Evolutionary conservation across 176 grass and related monocot genomes (phyloP), one percentile per base, ranked within the genome.

Genomic region (Rhynchospora tenuis): DNA sequence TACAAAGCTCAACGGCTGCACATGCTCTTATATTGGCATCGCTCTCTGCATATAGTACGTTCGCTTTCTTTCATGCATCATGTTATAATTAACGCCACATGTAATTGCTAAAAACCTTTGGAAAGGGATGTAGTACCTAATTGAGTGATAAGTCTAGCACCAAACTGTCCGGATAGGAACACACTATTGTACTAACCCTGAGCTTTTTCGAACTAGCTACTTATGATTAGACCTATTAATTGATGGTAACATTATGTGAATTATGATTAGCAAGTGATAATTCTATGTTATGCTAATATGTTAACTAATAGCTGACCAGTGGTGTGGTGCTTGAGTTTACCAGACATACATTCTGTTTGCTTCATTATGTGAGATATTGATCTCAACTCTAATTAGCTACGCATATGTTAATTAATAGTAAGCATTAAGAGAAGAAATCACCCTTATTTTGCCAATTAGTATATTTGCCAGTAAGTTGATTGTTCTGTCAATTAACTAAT

Each of bases 51-150:
- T 12, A 50, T 54, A 65, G 60, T 44, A 82, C 46, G 54, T 80
- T 31, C 16, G 33, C 59, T 63, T 61, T 63, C 11, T 81, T 68
- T 51, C 57, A 65, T 82, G 78, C 59, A 60, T 59, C 38, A 59
- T 62, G 7, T 81, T 20, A 16, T 81, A 81, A 60, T 44, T 81
- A 43, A 44, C 23, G 56, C 26, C 31, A 60, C 78, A 81, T 81
- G 78, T 44, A 43, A 44, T n/a, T 62, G 80, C 80, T 82, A 67
- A 31, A 28, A n/a, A 31, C 43, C 73, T 54, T 82, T 67, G 80
- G 80, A 82, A 82, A 82, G 14, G 6, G 80, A 82, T 82, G 43
- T 16, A 0, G 33, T 82, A 82, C 80, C 80, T 67, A 68, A 66
- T 62, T 61, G 11, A 75, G 13, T 65, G 67, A 50, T 68, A 82